phyloP scores from a whole-genome alignment of 495 filamentous ascomycete species.

The Wilcoxina mikolae region DNA sequence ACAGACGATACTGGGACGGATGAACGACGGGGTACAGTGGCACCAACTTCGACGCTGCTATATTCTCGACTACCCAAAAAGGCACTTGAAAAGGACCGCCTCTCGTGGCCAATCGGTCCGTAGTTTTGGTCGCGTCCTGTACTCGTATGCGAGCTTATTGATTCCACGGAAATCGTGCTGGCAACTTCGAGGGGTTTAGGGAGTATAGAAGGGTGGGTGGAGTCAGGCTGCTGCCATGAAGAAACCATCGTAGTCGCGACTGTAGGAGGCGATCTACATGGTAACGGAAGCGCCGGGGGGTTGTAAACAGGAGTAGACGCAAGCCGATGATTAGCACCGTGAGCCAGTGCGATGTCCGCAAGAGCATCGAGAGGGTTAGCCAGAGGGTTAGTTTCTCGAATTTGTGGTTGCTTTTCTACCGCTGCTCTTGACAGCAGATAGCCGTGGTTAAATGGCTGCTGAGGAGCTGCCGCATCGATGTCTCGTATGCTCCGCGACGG shows the following conservation, averaged over 20 bases:
- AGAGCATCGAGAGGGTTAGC: conserved; percentile 4
- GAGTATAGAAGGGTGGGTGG: neutral
- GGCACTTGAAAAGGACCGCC: neutral
- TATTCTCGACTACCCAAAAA: neutral
- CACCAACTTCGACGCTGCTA: neutral
- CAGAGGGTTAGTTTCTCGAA: neutral
- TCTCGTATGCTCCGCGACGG: neutral
- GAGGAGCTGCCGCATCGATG: neutral
- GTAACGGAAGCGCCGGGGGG: neutral
- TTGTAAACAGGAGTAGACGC: neutral
- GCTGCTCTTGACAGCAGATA: neutral
- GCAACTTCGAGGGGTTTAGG: neutral
- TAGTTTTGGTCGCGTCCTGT: neutral
- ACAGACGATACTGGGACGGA: neutral
- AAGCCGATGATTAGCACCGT: neutral
- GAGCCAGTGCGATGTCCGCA: conserved; percentile 1
- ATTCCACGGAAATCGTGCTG: neutral
- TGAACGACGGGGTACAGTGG: neutral
- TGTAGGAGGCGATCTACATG: neutral
- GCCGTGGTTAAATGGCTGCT: neutral
- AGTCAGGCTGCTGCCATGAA: neutral
- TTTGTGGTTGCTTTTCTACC: neutral
- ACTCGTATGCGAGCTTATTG: neutral
- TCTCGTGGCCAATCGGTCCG: conserved; percentile 1
- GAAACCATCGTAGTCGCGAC: neutral